Evolutionary conservation across 192 early-diverging fungal species (phyloP).

Genomic region (Coemansia sp.): DNA sequence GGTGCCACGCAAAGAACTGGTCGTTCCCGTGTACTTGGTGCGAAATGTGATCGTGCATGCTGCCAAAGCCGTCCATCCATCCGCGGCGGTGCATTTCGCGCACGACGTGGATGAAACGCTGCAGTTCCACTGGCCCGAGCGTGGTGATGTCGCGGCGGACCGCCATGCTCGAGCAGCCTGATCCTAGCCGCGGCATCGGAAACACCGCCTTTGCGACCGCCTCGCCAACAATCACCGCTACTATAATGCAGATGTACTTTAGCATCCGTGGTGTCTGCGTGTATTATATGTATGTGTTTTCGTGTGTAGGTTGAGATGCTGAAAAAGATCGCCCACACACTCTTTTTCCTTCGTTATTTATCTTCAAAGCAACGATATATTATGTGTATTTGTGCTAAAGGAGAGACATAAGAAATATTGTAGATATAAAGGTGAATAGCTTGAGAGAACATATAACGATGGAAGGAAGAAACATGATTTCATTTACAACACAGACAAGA

Average conservation of each 20-base stretch:
- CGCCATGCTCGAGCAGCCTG: conserved; percentile 24
- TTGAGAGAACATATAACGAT: not conserved
- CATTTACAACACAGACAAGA: not conserved
- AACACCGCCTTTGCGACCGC: conserved; percentile 33
- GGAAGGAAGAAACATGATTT: not conserved
- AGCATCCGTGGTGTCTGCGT: conserved; percentile 14
- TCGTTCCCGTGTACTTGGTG: conserved; percentile 56
- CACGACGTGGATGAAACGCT: conserved; percentile 40
- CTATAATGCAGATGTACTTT: conserved; percentile 40
- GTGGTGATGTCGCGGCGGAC: conserved; percentile 43
- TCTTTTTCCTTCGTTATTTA: not conserved
- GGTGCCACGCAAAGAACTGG: conserved; percentile 59
- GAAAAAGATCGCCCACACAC: too few species aligned
- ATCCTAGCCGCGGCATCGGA: conserved; percentile 41
- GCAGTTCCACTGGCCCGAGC: conserved; percentile 27
- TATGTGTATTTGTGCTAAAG: not conserved
- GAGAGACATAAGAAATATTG: not conserved
- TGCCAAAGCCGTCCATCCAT: conserved; percentile 57
- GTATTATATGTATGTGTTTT: not conserved
- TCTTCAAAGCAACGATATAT: not conserved
- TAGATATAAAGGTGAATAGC: not conserved
- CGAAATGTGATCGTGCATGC: conserved; percentile 55
- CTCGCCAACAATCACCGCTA: conserved; percentile 23
- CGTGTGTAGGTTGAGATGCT: too few species aligned
- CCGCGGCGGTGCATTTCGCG: conserved; percentile 55